These are phyloP conservation scores for Exophiala phaeomuriformis DNA, from an alignment of 2,329 filamentous ascomycete genomes.

Conservation along the genomic window DNA sequence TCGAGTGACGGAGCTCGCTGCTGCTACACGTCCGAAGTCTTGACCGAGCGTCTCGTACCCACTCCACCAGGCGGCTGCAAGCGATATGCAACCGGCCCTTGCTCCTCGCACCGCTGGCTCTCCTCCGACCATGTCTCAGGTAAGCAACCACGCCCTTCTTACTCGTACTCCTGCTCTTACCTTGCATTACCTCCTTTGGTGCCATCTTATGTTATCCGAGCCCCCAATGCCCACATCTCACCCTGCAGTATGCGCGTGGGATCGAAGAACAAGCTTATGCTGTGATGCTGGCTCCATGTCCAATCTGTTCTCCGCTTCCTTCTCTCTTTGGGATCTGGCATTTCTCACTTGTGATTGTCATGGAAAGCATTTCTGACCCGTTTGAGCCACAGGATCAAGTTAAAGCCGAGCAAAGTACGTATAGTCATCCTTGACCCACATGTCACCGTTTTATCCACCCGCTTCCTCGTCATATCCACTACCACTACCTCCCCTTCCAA, in stretches of 20 bases:
- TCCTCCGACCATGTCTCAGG: slow-evolving; percentile 22
- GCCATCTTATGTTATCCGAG: neutral
- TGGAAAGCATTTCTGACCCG: slow-evolving; percentile 16
- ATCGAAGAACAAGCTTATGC: neutral
- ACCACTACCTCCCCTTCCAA: neutral
- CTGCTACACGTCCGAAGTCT: neutral
- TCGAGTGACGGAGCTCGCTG: neutral
- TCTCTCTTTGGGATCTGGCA: slow-evolving; percentile 11
- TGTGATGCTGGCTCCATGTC: slow-evolving; percentile 16
- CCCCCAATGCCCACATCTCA: neutral
- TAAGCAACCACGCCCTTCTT: slow-evolving; percentile 22
- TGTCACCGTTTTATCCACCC: neutral
- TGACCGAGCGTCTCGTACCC: neutral
- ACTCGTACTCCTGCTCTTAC: slow-evolving; percentile 14
- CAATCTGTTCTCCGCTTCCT: neutral
- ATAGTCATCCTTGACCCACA: slow-evolving; percentile 24
- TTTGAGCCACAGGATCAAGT: slow-evolving; percentile 23
- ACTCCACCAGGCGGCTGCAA: slow-evolving; percentile 4
- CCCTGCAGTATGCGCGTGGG: neutral
- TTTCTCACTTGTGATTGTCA: neutral
- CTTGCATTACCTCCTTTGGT: neutral
- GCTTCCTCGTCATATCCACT: neutral
- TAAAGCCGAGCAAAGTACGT: slow-evolving; percentile 23
- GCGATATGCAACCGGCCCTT: slow-evolving; percentile 19
- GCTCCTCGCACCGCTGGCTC: slow-evolving; percentile 22